A percentile compares a stretch with the other conserved stretches of the same genome.
phyloP scores from a whole-genome alignment of 2,329 filamentous ascomycete species.

The Pseudogymnoascus sp. region DNA sequence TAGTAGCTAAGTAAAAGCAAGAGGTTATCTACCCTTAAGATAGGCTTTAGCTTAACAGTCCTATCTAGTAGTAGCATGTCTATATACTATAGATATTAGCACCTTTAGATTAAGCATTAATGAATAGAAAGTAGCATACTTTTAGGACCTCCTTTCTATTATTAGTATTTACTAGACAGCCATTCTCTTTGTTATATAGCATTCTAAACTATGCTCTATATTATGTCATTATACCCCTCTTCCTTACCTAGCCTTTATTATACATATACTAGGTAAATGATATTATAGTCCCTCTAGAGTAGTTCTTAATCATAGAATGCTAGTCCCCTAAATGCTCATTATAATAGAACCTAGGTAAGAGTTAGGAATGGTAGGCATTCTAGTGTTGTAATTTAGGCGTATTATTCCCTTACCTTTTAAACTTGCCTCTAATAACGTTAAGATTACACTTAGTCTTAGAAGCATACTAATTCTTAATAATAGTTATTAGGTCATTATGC shows the following conservation, averaged over 20 bases:
- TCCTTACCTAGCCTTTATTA: too few species aligned
- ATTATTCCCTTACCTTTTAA: constrained; percentile 17
- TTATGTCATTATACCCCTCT: too few species aligned
- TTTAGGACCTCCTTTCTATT: constrained; percentile 12
- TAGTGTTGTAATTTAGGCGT: too few species aligned
- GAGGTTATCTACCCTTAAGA: constrained; percentile 18
- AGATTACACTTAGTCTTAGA: constrained; percentile 24
- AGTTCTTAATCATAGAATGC: too few species aligned
- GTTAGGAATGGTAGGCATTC: too few species aligned
- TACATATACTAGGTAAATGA: too few species aligned
- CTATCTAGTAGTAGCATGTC: constrained; percentile 16
- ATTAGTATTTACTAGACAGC: constrained; percentile 10
- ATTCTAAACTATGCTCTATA: too few species aligned
- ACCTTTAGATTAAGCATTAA: constrained; percentile 9
- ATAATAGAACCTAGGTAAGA: too few species aligned
- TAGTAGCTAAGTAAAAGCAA: constrained; percentile 19
- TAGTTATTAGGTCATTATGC: constrained; percentile 11
- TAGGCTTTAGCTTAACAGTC: constrained; percentile 17
- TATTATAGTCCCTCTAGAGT: too few species aligned
- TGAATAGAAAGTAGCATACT: constrained; percentile 10
- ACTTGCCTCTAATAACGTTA: constrained; percentile 22
- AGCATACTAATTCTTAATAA: constrained; percentile 4
- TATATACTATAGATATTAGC: constrained; percentile 14
- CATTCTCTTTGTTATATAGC: constrained; percentile 8
- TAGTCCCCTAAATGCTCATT: too few species aligned